Conservation (phyloP, 495 filamentous ascomycete genomes). For the Penicillium paradoxum region DNA sequence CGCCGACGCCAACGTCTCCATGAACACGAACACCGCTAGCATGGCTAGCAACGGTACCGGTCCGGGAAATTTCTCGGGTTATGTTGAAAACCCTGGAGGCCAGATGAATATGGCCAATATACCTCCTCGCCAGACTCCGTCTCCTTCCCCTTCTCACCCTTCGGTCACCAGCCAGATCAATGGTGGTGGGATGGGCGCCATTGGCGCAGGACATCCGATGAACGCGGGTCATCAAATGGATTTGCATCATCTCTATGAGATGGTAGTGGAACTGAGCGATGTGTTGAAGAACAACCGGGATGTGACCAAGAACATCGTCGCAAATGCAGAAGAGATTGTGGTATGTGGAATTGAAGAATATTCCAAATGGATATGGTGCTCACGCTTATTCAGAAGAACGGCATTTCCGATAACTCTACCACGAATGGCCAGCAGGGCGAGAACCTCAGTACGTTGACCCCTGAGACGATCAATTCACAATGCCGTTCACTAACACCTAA, state of each 20-base stretch:
- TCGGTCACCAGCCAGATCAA: slow-evolving; percentile 43
- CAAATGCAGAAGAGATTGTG: slow-evolving; percentile 59
- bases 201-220: slow-evolving; percentile 55
- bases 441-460: slow-evolving; percentile 34
- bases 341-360: slow-evolving; percentile 27
- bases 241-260: slow-evolving; percentile 75
- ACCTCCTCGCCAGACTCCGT: slow-evolving; percentile 34
- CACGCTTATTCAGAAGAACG: slow-evolving; percentile 33
- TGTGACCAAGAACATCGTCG: slow-evolving; percentile 67
- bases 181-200: slow-evolving; percentile 53
- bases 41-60: slow-evolving; percentile 29
- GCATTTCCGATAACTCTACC: slow-evolving; percentile 39
- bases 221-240: slow-evolving; percentile 84
- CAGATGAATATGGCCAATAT: slow-evolving; percentile 33
- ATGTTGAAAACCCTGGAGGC: slow-evolving; percentile 27
- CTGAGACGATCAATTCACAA: neutral
- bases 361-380: slow-evolving; percentile 3
- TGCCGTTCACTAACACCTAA: neutral
- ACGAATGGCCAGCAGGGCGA: slow-evolving; percentile 45
- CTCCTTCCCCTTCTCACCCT: slow-evolving; percentile 31
- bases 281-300: slow-evolving; percentile 73
- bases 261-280: slow-evolving; percentile 75
- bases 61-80: slow-evolving; percentile 32
- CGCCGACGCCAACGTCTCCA: slow-evolving; percentile 30
- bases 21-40: slow-evolving; percentile 29